phyloP scores from a whole-genome alignment of 139 green algal species.

The Tetraselmis chui region DNA sequence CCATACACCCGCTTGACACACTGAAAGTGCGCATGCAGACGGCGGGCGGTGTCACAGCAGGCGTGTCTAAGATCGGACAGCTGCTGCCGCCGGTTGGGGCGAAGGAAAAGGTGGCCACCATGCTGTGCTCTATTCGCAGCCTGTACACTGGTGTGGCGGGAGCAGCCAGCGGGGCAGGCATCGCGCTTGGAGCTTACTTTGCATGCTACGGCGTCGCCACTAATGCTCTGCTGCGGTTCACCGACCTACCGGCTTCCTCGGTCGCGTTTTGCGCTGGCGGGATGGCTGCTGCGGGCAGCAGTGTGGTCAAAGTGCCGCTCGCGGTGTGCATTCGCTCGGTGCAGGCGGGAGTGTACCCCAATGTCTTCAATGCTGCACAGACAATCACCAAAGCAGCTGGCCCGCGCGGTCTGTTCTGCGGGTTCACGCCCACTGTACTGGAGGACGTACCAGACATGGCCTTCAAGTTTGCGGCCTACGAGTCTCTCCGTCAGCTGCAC shows the following conservation, averaged over 20 bases:
- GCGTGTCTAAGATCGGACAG: not conserved
- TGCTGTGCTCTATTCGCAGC: constrained; percentile 11
- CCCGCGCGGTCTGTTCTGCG: constrained; percentile 65
- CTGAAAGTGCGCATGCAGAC: constrained; percentile 59
- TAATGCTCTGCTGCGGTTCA: constrained; percentile 37
- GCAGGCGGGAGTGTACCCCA: constrained; percentile 74
- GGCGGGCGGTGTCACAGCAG: not conserved
- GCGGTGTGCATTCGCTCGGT: constrained; percentile 80
- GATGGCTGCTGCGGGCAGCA: constrained; percentile 36
- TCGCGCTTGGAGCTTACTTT: constrained; percentile 66
- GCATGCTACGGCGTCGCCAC: constrained; percentile 67
- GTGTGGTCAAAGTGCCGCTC: constrained; percentile 69
- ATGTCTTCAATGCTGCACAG: constrained; percentile 47
- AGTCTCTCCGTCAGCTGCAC: constrained; percentile 63
- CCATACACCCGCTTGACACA: constrained; percentile 66
- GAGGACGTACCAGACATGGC: constrained; percentile 87
- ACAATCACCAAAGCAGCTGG: constrained; percentile 54
- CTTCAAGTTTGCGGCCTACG: constrained; percentile 81
- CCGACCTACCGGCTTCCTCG: constrained; percentile 23
- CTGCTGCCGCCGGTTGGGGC: not conserved
- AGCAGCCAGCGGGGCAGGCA: constrained; percentile 48
- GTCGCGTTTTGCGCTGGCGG: constrained; percentile 52
- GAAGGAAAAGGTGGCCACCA: not conserved
- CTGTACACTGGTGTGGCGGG: constrained; percentile 48
- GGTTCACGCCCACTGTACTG: constrained; percentile 72